These are phyloP conservation scores for Suaeda aralocaspica DNA, from an alignment of 148 eudicot species.

Conservation along the genomic window DNA sequence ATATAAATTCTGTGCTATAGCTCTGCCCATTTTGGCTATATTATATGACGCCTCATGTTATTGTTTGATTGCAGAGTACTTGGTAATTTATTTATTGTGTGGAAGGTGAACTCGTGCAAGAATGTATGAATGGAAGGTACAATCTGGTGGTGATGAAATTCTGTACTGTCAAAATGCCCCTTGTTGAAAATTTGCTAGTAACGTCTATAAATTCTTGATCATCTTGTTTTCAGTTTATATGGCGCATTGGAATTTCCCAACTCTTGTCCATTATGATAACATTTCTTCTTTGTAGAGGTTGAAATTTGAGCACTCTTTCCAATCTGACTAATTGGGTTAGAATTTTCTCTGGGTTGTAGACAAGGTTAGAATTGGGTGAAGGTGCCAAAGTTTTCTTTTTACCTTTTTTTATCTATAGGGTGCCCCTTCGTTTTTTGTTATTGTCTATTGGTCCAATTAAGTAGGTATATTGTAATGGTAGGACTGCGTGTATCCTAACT, in stretches of 20 bases:
- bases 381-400: constrained; percentile 13
- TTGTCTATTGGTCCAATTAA: constrained; percentile 4
- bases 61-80: constrained; percentile 37
- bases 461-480: constrained; percentile 20
- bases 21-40: not conserved
- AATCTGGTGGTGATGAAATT: constrained; percentile 31
- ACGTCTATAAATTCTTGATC: constrained; percentile 12
- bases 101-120: constrained; percentile 36
- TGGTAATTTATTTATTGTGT: constrained; percentile 21
- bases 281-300: constrained; percentile 26
- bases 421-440: no score
- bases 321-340: constrained; percentile 12
- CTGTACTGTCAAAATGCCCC: constrained; percentile 28
- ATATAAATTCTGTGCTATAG: not conserved
- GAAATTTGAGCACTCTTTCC: constrained; percentile 15
- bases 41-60: constrained; percentile 15
- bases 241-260: constrained; percentile 33
- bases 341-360: constrained; percentile 26
- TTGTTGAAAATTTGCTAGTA: constrained; percentile 15
- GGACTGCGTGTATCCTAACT: constrained; percentile 19
- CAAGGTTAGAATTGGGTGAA: constrained; percentile 9
- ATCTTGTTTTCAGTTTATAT: constrained; percentile 22
- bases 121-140: constrained; percentile 32
- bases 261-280: constrained; percentile 23
- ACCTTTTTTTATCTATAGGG: not conserved